Conservation (phyloP, 371 early-diverging fungal species). For the Thermomucor indicae-seudaticae region DNA sequence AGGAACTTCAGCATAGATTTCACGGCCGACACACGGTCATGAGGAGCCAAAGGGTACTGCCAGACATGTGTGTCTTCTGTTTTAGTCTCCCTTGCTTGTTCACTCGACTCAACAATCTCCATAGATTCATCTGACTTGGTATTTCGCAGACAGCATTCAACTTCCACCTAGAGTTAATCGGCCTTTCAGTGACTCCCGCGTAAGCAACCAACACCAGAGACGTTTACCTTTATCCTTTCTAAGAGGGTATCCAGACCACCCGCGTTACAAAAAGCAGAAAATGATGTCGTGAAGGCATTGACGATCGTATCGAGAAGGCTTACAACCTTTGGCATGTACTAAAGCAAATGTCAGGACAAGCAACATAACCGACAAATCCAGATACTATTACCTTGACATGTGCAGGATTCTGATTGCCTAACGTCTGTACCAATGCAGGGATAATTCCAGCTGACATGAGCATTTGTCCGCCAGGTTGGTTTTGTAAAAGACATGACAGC, state of each 20-base stretch:
- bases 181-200: not conserved
- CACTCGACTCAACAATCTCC: slow-evolving; percentile 30
- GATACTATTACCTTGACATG: slow-evolving; percentile 50
- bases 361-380: not conserved
- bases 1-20: slow-evolving; percentile 90
- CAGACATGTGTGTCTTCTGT: slow-evolving; percentile 4
- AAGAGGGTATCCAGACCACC: slow-evolving; percentile 80
- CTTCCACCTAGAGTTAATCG: slow-evolving; percentile 38
- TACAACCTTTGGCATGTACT: slow-evolving; percentile 68
- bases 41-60: slow-evolving; percentile 37
- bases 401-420: slow-evolving; percentile 43
- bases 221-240: slow-evolving; percentile 62
- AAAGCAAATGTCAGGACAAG: too few species aligned
- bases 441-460: slow-evolving; percentile 89
- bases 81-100: too few species aligned
- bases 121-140: slow-evolving; percentile 24
- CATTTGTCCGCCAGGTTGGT: slow-evolving; percentile 85
- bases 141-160: slow-evolving; percentile 35
- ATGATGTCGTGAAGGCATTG: slow-evolving; percentile 71
- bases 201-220: not conserved
- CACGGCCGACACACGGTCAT: slow-evolving; percentile 61
- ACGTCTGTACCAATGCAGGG: slow-evolving; percentile 63
- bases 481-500: slow-evolving; percentile 69
- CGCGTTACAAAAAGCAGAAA: slow-evolving; percentile 76
- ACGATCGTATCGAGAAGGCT: slow-evolving; percentile 78